These are phyloP conservation scores for Ganoderma meredithae DNA, from an alignment of 1,284 basidiomycete genomes.

Conservation along the genomic window DNA sequence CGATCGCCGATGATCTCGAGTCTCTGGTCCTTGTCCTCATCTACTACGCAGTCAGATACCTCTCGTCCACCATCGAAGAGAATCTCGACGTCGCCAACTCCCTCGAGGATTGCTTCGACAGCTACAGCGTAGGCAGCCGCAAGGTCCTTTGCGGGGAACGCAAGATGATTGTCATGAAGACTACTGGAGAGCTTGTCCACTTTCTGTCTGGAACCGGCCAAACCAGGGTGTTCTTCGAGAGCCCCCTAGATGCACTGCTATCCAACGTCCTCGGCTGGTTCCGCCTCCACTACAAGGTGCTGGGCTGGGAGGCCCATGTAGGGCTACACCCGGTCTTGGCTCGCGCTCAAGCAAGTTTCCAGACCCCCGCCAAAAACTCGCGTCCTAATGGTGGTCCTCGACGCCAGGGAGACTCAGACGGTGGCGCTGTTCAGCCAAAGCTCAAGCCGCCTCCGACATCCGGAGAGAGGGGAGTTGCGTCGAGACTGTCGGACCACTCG, in stretches of 20 bases:
- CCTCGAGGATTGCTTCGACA: slow-evolving; percentile 12
- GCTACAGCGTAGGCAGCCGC: not conserved
- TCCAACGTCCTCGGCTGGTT: slow-evolving; percentile 3
- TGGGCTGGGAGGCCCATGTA: not conserved
- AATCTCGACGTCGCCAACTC: not conserved
- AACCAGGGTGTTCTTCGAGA: not conserved
- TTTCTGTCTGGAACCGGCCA: not conserved
- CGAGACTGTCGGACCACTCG: not conserved
- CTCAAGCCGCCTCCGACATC: not conserved
- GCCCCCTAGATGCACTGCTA: slow-evolving; percentile 5
- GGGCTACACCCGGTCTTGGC: not conserved
- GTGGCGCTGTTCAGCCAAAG: not conserved
- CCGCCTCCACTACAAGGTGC: slow-evolving; percentile 5
- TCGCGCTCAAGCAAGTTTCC: not conserved
- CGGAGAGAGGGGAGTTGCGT: not conserved
- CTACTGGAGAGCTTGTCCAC: not conserved
- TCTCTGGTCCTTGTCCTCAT: slow-evolving; percentile 11
- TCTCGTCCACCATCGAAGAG: not conserved
- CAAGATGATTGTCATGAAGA: not conserved
- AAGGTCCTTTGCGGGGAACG: not conserved
- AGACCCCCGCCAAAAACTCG: not conserved
- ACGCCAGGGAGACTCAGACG: too few relatives aligned
- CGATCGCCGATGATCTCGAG: slow-evolving; percentile 15
- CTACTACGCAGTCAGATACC: slow-evolving; percentile 15
- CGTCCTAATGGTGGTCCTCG: not conserved